Evolutionary conservation across 1,284 basidiomycete species (phyloP), one percentile per base, ranked within the genome.

Genomic region (Inonotus obliquus): DNA sequence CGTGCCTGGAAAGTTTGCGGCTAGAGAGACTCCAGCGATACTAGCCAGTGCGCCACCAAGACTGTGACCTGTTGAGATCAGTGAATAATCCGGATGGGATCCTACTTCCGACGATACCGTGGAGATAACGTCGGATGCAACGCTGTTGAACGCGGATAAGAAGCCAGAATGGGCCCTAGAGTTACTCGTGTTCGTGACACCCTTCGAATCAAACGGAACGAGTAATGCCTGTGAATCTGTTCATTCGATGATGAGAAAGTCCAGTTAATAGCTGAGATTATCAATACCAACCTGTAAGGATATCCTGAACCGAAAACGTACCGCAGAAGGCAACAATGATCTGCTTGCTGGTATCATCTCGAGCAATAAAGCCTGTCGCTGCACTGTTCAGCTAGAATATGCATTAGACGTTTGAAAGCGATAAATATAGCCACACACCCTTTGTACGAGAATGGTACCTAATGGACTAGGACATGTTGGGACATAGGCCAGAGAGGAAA

Each of bases 1-100:
- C 76, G 52, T 68, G n/a, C 68, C 68, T 0, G 74, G 74, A 66
- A 78, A 78, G 38, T 75, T 76, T 55, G 73, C 69, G 64, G 76
- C 71, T 25, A 82, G 54, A 4, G 76, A 70, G 4, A 81, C 68
- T 1, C 76, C 77, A 9, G 75, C 79, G 2, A 82, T 68, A 7
- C 76, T 70, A 0, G 81, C 73, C 37, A 83, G 64, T 4, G 80
- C 72, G 2, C 79, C 81, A 11, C 80, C 81, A 4, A 82, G 69
- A 1, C 79, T 81, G 66, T 83, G 81, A 0, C 81, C 81, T 1
- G 74, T 75, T 0, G 76, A 77, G 4, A 79, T 75, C 51, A 82
- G 69, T 0, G 73, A 60, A 64, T 77, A 78, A 1, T 65, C 72
- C 5, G 73, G 69, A 61, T 79, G 68, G 6, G 63, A 45, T 7